Conservation (phyloP, 2,329 filamentous ascomycete genomes). For the Mycosphaerella arachidis region DNA sequence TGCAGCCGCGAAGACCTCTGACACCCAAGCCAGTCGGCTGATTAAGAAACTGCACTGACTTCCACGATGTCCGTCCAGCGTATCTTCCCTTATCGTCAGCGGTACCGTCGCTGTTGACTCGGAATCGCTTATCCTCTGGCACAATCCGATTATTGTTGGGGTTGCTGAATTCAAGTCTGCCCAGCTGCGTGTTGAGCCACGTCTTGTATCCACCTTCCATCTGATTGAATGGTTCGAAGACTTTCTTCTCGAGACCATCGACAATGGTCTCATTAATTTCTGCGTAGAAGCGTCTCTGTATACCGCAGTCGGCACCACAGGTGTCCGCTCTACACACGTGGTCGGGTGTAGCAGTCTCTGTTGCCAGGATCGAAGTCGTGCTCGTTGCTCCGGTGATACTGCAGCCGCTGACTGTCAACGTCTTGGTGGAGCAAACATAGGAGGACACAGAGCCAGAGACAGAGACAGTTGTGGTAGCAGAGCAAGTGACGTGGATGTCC, state of each 20-base stretch:
- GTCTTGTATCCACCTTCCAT: neutral
- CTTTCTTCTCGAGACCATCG: neutral
- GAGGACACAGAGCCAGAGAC: neutral
- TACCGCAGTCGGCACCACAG: neutral
- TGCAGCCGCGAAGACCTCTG: neutral
- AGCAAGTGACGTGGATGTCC: neutral
- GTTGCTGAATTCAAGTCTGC: neutral
- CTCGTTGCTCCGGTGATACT: neutral
- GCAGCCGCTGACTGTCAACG: neutral
- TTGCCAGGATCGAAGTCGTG: neutral
- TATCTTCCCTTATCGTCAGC: neutral
- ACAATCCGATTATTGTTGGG: neutral
- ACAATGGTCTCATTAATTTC: neutral
- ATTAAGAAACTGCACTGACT: neutral
- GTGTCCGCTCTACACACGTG: neutral
- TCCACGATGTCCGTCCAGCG: neutral
- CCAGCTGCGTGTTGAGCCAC: neutral
- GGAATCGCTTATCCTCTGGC: neutral
- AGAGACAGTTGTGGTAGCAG: neutral
- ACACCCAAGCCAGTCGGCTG: neutral
- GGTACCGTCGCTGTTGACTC: neutral
- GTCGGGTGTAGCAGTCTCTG: neutral
- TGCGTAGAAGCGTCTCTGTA: neutral
- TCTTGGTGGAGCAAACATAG: neutral
- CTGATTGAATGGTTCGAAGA: neutral